Evolutionary conservation across 2,329 filamentous ascomycete genomes (phyloP).

Genomic region (Calonectria hawksworthii): DNA sequence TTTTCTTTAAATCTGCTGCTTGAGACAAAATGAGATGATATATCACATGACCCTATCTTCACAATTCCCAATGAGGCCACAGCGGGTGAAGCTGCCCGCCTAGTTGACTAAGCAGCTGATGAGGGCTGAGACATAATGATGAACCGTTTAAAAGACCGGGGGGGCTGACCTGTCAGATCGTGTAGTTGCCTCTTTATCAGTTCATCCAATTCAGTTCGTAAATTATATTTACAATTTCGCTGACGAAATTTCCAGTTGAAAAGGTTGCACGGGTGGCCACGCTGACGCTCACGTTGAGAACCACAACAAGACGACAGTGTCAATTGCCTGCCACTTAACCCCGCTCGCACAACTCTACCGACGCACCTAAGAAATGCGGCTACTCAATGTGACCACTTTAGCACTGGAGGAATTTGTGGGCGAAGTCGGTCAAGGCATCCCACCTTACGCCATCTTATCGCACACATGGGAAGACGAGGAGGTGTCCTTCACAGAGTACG

Average conservation of each 20-base stretch:
- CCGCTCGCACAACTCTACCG: too few relatives aligned
- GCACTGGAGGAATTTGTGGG: conserved; percentile 13
- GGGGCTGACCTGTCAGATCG: neutral
- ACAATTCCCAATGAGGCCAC: neutral
- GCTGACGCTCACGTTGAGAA: neutral
- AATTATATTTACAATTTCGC: neutral
- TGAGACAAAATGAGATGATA: neutral
- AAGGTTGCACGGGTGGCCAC: too few relatives aligned
- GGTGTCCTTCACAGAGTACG: neutral
- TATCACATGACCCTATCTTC: neutral
- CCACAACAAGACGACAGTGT: neutral
- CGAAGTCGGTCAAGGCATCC: neutral
- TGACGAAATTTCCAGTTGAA: neutral
- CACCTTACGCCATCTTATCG: neutral
- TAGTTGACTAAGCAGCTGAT: neutral
- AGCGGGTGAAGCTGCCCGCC: too few relatives aligned
- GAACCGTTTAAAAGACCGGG: neutral
- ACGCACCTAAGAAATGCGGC: neutral
- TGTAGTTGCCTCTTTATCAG: too few relatives aligned
- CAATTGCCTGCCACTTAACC: neutral
- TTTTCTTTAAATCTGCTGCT: neutral
- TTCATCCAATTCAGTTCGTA: neutral
- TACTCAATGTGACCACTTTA: neutral
- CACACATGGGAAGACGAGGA: conserved; percentile 7
- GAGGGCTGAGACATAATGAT: neutral